Conservation (phyloP, 116 monocot species). For the Posidonia oceanica region DNA sequence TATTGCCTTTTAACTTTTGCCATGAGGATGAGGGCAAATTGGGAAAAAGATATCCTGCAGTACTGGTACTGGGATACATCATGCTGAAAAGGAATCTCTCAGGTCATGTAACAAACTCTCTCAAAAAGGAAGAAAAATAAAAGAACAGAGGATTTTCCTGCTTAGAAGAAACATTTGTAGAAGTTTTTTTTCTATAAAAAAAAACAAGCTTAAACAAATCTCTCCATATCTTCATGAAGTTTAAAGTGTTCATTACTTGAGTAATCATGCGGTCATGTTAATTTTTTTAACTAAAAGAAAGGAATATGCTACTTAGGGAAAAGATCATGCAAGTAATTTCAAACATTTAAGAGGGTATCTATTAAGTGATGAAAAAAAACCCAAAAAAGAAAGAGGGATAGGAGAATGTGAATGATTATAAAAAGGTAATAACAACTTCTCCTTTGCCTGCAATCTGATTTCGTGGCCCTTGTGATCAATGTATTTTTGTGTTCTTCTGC, state of each 20-base stretch:
- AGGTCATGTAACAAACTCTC: conserved; percentile 1
- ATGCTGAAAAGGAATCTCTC: conserved; percentile 1
- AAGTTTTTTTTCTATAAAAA: too few relatives aligned
- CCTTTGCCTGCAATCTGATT: neutral
- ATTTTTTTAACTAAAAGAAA: too few relatives aligned
- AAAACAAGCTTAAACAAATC: too few relatives aligned
- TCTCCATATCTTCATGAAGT: too few relatives aligned
- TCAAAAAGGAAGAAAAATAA: neutral
- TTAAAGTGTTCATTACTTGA: too few relatives aligned
- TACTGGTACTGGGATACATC: neutral
- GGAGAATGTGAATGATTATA: neutral
- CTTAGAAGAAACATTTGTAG: too few relatives aligned
- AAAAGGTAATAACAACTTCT: conserved; percentile 1
- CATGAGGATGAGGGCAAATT: neutral
- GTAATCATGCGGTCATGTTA: too few relatives aligned
- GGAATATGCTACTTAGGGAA: too few relatives aligned
- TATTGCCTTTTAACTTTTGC: neutral
- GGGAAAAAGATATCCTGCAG: neutral
- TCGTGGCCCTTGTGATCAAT: neutral
- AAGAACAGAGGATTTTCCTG: neutral
- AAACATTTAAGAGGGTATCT: too few relatives aligned
- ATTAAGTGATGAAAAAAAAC: neutral
- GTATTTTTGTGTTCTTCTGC: neutral
- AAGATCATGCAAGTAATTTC: too few relatives aligned
- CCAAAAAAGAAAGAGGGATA: neutral